phyloP scores from a whole-genome alignment of 2,329 filamentous ascomycete species.

The Ophiostoma montium region DNA sequence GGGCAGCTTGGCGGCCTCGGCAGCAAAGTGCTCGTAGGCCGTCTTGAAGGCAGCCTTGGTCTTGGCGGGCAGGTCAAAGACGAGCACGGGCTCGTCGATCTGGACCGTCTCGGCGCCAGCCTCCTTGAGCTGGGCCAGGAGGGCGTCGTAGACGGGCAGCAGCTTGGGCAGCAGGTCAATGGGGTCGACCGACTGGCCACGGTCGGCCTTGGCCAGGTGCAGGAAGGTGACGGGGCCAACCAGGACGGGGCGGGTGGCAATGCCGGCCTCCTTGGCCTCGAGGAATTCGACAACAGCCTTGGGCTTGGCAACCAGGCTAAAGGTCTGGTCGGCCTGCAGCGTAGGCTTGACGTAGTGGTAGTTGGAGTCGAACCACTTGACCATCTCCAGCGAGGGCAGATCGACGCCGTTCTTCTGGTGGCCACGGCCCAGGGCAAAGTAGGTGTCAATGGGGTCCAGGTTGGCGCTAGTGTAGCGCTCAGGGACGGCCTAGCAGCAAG shows the following conservation, averaged over 20 bases:
- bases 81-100: constrained; percentile 94
- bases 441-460: constrained; percentile 82
- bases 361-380: constrained; percentile 99
- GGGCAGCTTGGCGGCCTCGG: constrained; percentile 66
- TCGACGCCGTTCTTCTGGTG: constrained; percentile 92
- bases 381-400: constrained; percentile 94
- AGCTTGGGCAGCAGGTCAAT: constrained; percentile 91
- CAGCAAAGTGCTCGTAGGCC: constrained; percentile 77
- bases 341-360: constrained; percentile 99
- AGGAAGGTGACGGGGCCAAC: constrained; percentile 97
- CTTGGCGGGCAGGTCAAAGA: constrained; percentile 83
- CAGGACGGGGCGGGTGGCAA: constrained; percentile 83
- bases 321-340: constrained; percentile 89
- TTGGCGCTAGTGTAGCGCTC: constrained; percentile 87
- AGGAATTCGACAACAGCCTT: constrained; percentile 92
- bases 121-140: constrained; percentile 84
- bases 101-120: constrained; percentile 94
- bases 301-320: constrained; percentile 74
- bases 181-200: constrained; percentile 81
- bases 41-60: constrained; percentile 97
- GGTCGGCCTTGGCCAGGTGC: constrained; percentile 93
- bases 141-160: constrained; percentile 84
- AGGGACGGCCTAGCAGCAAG: constrained; percentile 73
- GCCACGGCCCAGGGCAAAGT: constrained; percentile 99
- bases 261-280: constrained; percentile 95